These are phyloP conservation scores for Penicillium sp. DNA, from an alignment of 2,329 filamentous ascomycete genomes.

Conservation along the genomic window DNA sequence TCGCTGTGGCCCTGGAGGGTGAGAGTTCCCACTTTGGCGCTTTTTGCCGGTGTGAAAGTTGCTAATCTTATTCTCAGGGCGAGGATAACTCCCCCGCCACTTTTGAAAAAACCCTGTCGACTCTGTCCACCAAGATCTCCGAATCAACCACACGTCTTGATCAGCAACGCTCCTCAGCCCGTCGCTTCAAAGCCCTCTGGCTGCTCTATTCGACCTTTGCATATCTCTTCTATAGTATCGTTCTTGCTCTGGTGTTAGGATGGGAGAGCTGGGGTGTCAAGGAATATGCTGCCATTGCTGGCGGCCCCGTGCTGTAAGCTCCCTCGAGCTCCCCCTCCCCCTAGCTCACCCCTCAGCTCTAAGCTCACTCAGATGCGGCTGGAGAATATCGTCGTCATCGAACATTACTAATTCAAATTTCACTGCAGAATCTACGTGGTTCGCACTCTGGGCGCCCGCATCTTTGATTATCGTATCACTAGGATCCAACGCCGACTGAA, in stretches of 20 bases:
- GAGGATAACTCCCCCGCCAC: slow-evolving; percentile 81
- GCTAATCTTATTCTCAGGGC: slow-evolving; percentile 56
- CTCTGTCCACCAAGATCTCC: slow-evolving; percentile 80
- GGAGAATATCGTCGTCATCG: no score
- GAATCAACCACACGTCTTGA: slow-evolving; percentile 75
- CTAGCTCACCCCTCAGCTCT: no score
- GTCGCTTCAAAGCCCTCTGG: slow-evolving; percentile 81
- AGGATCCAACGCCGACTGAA: slow-evolving; percentile 71
- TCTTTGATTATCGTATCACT: slow-evolving; percentile 82
- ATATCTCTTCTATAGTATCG: slow-evolving; percentile 83
- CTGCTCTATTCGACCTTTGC: slow-evolving; percentile 89
- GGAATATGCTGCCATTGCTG: slow-evolving; percentile 79
- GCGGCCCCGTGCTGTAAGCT: slow-evolving; percentile 73
- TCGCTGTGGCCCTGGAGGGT: slow-evolving; percentile 87
- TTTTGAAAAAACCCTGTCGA: slow-evolving; percentile 88
- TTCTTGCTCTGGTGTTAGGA: slow-evolving; percentile 82
- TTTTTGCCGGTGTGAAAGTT: neutral
- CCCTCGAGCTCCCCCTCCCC: neutral
- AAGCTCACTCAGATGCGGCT: no score
- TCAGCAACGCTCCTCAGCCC: slow-evolving; percentile 69
- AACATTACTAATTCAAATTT: no score
- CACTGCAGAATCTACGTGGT: slow-evolving; percentile 81
- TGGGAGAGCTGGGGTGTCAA: slow-evolving; percentile 74
- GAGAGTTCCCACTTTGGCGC: slow-evolving; percentile 29
- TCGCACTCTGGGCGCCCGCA: slow-evolving; percentile 67